Evolutionary conservation across 371 early-diverging fungal species (phyloP).

Genomic region (Basidiobolus meristosporus): DNA sequence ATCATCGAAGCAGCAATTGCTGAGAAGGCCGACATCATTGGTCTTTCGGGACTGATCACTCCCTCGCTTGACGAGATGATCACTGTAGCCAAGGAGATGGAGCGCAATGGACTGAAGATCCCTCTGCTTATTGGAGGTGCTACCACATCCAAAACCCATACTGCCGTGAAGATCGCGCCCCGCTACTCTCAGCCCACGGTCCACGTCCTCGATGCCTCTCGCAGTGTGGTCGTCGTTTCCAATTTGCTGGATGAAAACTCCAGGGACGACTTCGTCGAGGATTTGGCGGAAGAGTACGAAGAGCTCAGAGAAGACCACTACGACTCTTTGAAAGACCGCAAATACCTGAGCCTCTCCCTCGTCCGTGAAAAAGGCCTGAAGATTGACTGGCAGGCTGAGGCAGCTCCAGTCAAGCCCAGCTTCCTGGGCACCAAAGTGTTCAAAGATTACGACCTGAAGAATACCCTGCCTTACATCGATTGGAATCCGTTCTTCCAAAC

Average conservation of each 20-base stretch:
- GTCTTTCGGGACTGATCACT: constrained; percentile 81
- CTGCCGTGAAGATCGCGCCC: constrained; percentile 88
- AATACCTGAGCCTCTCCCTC: constrained; percentile 38
- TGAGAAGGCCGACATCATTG: constrained; percentile 78
- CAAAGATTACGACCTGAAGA: constrained; percentile 45
- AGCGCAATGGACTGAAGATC: constrained; percentile 67
- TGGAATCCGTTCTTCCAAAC: constrained; percentile 96
- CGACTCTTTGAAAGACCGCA: constrained; percentile 69
- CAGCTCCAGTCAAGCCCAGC: constrained; percentile 47
- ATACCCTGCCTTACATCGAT: constrained; percentile 60
- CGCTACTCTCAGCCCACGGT: constrained; percentile 48
- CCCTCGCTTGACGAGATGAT: constrained; percentile 93
- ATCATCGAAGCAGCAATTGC: constrained; percentile 69
- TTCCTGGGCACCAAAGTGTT: constrained; percentile 65
- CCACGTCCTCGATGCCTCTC: constrained; percentile 63
- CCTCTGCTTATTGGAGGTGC: constrained; percentile 89
- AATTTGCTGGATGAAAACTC: constrained; percentile 55
- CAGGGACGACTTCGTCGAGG: constrained; percentile 62
- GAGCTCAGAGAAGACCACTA: constrained; percentile 86
- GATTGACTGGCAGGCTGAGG: constrained; percentile 41
- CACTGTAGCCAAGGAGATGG: constrained; percentile 74
- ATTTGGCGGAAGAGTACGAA: constrained; percentile 78
- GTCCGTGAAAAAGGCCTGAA: constrained; percentile 37
- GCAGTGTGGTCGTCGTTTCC: constrained; percentile 41
- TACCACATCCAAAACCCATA: constrained; percentile 87